Percentiles rank a stretch among this genome's conserved stretches.
Evolutionary conservation across 768 basidiomycete genomes (phyloP).

Genomic region (Lentinus brumalis): DNA sequence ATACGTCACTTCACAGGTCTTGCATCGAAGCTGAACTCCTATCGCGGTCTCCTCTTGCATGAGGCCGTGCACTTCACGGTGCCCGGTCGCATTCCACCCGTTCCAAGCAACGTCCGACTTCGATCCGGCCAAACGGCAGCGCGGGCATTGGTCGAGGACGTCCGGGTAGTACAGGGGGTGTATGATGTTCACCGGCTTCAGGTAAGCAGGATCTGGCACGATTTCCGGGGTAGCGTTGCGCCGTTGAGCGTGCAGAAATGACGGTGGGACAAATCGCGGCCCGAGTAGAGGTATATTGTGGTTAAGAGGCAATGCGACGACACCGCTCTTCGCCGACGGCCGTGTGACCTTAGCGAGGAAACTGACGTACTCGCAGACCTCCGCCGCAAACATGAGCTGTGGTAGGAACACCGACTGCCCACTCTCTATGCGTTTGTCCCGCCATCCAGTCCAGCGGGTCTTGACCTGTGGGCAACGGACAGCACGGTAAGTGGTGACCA

Average conservation of each 20-base stretch:
- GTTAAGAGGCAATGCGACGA: neutral
- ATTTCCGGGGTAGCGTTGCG: neutral
- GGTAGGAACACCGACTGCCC: constrained; percentile 1
- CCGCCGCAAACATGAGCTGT: constrained; percentile 27
- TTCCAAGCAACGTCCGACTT: neutral
- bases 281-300: constrained; percentile 22
- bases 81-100: constrained; percentile 20
- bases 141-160: too few relatives aligned
- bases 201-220: constrained; percentile 16
- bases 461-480: too few relatives aligned
- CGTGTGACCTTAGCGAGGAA: constrained; percentile 13
- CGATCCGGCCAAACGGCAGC: too few relatives aligned
- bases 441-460: neutral
- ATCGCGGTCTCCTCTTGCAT: constrained; percentile 15
- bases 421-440: too few relatives aligned
- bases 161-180: constrained; percentile 26
- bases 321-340: neutral
- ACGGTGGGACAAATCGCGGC: constrained; percentile 26
- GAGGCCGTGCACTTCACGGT: constrained; percentile 25
- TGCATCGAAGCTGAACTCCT: constrained; percentile 18
- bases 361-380: constrained; percentile 27
- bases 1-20: constrained; percentile 24
- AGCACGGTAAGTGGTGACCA: too few relatives aligned
- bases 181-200: constrained; percentile 25
- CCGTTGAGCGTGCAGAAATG: constrained; percentile 16